phyloP scores from a whole-genome alignment of 768 basidiomycete species.

The Boletus sp. region DNA sequence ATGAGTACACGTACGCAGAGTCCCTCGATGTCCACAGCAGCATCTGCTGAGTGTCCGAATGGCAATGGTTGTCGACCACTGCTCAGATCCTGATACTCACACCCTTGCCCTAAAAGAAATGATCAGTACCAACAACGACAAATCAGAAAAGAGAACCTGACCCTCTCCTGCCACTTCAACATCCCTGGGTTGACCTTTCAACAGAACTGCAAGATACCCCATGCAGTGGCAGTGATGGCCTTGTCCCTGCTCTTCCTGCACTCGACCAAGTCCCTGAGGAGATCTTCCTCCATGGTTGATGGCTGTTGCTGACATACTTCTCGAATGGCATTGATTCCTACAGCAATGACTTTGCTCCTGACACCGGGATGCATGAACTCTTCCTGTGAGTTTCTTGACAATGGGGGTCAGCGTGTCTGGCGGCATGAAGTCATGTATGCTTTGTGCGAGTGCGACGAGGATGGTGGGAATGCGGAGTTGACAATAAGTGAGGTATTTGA shows the following conservation, averaged over 20 bases:
- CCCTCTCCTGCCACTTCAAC: conserved; percentile 85
- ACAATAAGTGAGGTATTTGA: conserved; percentile 90
- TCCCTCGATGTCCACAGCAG: conserved; percentile 86
- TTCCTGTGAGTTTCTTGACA: conserved; percentile 83
- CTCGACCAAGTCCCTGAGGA: conserved; percentile 89
- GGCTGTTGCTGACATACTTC: conserved; percentile 95
- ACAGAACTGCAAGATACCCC: conserved; percentile 86
- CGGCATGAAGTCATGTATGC: conserved; percentile 92
- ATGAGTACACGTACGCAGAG: conserved; percentile 59
- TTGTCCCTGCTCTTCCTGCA: conserved; percentile 96
- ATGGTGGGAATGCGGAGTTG: conserved; percentile 92
- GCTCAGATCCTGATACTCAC: conserved; percentile 77
- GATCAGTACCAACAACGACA: not conserved
- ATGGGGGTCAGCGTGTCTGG: conserved; percentile 90
- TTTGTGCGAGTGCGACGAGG: conserved; percentile 91
- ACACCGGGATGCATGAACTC: conserved; percentile 99
- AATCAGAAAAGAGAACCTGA: conserved; percentile 33
- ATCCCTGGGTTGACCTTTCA: conserved; percentile 95
- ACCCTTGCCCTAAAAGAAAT: conserved; percentile 71
- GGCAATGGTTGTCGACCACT: conserved; percentile 65
- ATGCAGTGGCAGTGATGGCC: conserved; percentile 82
- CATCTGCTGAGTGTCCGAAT: conserved; percentile 76
- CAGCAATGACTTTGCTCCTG: conserved; percentile 90
- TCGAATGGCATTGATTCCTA: conserved; percentile 93
- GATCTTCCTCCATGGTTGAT: conserved; percentile 95